Evolutionary conservation across 176 grass and related monocot genomes (phyloP), one percentile per base, ranked within the genome.

Genomic region (Rhynchospora pubera): DNA sequence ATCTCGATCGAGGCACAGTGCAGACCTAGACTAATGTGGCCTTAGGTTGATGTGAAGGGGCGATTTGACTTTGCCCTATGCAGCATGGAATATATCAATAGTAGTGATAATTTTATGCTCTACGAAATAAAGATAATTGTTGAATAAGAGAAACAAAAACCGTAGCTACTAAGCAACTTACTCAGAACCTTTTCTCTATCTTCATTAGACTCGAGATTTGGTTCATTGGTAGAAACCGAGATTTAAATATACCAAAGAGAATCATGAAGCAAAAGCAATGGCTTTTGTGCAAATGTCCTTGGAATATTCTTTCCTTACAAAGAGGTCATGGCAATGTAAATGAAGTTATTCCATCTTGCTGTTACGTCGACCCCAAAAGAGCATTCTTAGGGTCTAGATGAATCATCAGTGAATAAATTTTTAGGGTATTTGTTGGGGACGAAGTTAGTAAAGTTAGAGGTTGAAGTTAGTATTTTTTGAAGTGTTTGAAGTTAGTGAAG

Each of bases 261-360:
- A 74, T 21, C 50, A 51, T 10, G 11, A 5, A 26, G 21, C 44
- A 74, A 74, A 74, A 51, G 4, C 46, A 51, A 73, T 52, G 47
- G 22, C 6, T 75, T 28, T n/a, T 28, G 47, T 1, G 12, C 11
- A 75, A 15, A 52, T 53, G 47, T 13, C 47, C 22, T 55, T 55
- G 22, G 71, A 75, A 75, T 75, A 75, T 75, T 75, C 71, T 74
- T 74, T 74, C 21, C 11, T 75, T 75, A 12, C 22, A 75, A 75
- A 8, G 65, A n/a, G 16, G 32, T 34, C 32, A 45, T 42, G 34
- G 64, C 64, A 42, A 39, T 5, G 5, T 32, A 12, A 51, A 2
- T 4, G n/a, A n/a, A n/a, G n/a, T 74, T 2, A 51, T 51, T 74
- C 12, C 44, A 51, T 14, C 5, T n/a, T 74, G 6, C 10, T 51